Evolutionary conservation across 2,329 filamentous ascomycete species (phyloP).

Genomic region (Epichloe aotearoae): DNA sequence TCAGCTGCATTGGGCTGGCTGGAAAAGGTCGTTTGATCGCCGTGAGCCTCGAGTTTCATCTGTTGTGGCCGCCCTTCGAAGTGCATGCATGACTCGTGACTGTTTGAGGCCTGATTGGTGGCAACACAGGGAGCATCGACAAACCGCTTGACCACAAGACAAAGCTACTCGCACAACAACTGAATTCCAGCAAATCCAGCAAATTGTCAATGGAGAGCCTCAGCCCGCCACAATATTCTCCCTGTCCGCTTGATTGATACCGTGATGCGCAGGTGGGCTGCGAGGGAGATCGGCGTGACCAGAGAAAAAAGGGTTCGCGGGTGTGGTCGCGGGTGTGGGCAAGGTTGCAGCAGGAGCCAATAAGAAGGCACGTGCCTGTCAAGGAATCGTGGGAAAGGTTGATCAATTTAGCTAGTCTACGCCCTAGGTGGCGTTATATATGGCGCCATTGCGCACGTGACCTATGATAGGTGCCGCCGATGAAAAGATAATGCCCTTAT

Average conservation of each 20-base stretch:
- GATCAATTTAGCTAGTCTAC: no score
- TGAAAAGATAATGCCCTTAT: no score
- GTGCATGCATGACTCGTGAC: not conserved
- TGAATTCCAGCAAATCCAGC: no score
- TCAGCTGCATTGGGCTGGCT: no score
- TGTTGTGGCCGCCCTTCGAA: no score
- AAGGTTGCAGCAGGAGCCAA: not conserved
- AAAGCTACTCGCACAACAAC: not conserved
- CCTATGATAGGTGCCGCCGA: no score
- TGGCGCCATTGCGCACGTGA: no score
- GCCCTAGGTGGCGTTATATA: no score
- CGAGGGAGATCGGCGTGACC: no score
- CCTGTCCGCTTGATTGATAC: not conserved
- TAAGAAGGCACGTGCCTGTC: not conserved
- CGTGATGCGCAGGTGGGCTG: no score
- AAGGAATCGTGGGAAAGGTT: no score
- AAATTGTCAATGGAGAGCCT: not conserved
- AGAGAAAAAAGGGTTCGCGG: not conserved
- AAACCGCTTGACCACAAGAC: not conserved
- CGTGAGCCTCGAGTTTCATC: not conserved
- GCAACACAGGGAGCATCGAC: no score
- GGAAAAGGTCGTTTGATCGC: not conserved
- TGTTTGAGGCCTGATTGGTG: not conserved
- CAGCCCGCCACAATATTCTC: not conserved
- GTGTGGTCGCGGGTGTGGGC: not conserved